phyloP scores from a whole-genome alignment of 2,329 filamentous ascomycete species.

The Iodosphaeria phyllophila region DNA sequence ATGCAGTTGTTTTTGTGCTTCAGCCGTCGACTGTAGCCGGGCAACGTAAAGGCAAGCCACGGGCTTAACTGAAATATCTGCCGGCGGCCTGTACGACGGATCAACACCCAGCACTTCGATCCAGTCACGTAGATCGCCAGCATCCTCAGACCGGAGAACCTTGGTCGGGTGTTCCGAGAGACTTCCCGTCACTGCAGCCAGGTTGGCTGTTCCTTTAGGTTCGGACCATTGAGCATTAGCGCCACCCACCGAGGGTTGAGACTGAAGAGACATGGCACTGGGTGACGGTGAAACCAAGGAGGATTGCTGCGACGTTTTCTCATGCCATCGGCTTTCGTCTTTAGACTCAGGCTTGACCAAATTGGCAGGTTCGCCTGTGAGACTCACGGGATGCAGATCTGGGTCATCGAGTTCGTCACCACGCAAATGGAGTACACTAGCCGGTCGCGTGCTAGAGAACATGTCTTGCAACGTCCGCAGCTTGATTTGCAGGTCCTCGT shows the following conservation, averaged over 20 bases:
- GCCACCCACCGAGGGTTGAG: constrained; percentile 27
- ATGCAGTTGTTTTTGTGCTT: constrained; percentile 45
- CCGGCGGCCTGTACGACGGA: constrained; percentile 60
- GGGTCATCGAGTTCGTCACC: constrained; percentile 66
- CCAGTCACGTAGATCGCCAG: constrained; percentile 56
- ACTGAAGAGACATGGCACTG: constrained; percentile 43
- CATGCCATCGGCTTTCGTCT: too few relatives aligned
- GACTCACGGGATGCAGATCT: constrained; percentile 56
- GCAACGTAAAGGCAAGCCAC: constrained; percentile 81
- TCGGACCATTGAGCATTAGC: constrained; percentile 34
- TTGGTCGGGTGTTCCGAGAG: constrained; percentile 33
- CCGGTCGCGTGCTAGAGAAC: constrained; percentile 68
- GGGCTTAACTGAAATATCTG: constrained; percentile 48
- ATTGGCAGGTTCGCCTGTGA: constrained; percentile 48
- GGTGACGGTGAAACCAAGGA: constrained; percentile 47
- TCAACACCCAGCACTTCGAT: constrained; percentile 91
- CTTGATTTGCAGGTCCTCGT: constrained; percentile 66
- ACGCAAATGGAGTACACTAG: constrained; percentile 60
- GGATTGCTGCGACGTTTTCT: constrained; percentile 39
- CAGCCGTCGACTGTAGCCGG: constrained; percentile 28
- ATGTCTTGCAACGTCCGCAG: constrained; percentile 66
- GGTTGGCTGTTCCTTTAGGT: constrained; percentile 32
- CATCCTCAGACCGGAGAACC: constrained; percentile 34
- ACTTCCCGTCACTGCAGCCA: constrained; percentile 17
- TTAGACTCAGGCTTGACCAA: constrained; percentile 32